These are phyloP conservation scores for Phoma sp. DNA, from an alignment of 2,329 filamentous ascomycete genomes.

Conservation along the genomic window DNA sequence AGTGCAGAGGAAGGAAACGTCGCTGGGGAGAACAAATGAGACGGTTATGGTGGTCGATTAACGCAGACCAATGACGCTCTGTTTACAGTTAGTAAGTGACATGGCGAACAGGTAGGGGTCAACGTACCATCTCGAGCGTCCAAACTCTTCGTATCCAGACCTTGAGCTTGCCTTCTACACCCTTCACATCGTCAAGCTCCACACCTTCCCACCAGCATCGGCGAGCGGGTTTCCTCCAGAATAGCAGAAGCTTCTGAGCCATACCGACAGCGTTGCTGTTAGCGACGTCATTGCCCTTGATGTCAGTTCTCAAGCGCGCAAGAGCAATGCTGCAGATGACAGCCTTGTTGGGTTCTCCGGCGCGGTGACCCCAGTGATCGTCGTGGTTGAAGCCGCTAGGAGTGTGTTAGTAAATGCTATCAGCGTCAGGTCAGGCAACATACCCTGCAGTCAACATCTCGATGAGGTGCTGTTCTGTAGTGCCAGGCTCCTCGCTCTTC, in stretches of 20 bases:
- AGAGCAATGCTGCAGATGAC: constrained; percentile 97
- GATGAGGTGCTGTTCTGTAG: constrained; percentile 96
- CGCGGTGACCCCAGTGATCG: constrained; percentile 93
- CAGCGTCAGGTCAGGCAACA: constrained; percentile 39
- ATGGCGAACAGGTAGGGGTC: not conserved
- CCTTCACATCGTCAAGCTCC: constrained; percentile 86
- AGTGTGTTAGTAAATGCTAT: constrained; percentile 12
- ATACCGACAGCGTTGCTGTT: constrained; percentile 87
- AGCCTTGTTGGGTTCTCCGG: constrained; percentile 97
- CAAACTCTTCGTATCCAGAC: constrained; percentile 98
- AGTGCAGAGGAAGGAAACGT: not conserved
- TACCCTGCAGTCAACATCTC: constrained; percentile 99
- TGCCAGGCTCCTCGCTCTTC: constrained; percentile 93
- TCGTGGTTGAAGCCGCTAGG: constrained; percentile 93
- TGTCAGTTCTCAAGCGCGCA: constrained; percentile 89
- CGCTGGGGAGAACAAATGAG: constrained; percentile 7
- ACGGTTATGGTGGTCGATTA: constrained; percentile 47
- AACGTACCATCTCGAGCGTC: constrained; percentile 88
- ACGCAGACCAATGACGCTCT: constrained; percentile 86
- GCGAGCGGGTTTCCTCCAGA: constrained; percentile 96
- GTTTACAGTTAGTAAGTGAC: constrained; percentile 25
- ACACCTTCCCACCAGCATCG: constrained; percentile 99
- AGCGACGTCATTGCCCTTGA: constrained; percentile 76
- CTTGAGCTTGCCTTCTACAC: constrained; percentile 89
- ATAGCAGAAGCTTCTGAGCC: constrained; percentile 96